Evolutionary conservation across 768 basidiomycete species (phyloP).

Genomic region (Agrocybe praecox): DNA sequence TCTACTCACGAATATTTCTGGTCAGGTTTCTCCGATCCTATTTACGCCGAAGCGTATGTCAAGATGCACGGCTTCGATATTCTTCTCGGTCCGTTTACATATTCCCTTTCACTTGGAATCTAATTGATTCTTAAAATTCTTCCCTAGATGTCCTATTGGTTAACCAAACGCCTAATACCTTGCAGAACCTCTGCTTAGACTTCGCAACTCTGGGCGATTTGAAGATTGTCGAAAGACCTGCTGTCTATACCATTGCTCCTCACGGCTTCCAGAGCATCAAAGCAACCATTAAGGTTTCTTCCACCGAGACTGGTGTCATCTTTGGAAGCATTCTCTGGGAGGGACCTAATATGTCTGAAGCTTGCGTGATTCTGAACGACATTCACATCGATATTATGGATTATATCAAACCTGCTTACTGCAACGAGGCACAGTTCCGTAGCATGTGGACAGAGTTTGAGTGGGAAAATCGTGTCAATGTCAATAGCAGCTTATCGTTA

Average conservation of each 20-base stretch:
- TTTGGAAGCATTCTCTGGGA: constrained; percentile 99
- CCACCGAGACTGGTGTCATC: constrained; percentile 97
- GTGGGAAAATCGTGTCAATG: constrained; percentile 99
- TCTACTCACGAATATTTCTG: not conserved
- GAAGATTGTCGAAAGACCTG: constrained; percentile 95
- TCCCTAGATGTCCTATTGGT: constrained; percentile 87
- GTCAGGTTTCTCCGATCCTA: constrained; percentile 93
- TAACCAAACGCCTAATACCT: constrained; percentile 91
- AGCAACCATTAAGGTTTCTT: constrained; percentile 97
- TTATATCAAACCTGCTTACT: constrained; percentile 95
- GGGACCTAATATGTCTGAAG: constrained; percentile 82
- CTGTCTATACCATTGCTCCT: constrained; percentile 90
- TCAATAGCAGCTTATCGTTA: constrained; percentile 80
- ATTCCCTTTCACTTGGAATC: not conserved
- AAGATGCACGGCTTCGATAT: constrained; percentile 99
- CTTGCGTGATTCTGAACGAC: constrained; percentile 93
- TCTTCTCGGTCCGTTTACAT: constrained; percentile 64
- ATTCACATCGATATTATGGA: constrained; percentile 99
- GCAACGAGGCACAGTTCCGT: constrained; percentile 93
- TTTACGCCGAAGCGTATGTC: constrained; percentile 97
- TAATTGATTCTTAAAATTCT: not conserved
- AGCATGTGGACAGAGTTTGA: constrained; percentile 99
- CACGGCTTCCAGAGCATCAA: constrained; percentile 99
- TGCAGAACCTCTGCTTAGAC: constrained; percentile 96
- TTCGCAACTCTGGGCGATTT: constrained; percentile 97